Evolutionary conservation across 2,329 filamentous ascomycete species (phyloP).

Genomic region (Aspergillus puulaauensis): DNA sequence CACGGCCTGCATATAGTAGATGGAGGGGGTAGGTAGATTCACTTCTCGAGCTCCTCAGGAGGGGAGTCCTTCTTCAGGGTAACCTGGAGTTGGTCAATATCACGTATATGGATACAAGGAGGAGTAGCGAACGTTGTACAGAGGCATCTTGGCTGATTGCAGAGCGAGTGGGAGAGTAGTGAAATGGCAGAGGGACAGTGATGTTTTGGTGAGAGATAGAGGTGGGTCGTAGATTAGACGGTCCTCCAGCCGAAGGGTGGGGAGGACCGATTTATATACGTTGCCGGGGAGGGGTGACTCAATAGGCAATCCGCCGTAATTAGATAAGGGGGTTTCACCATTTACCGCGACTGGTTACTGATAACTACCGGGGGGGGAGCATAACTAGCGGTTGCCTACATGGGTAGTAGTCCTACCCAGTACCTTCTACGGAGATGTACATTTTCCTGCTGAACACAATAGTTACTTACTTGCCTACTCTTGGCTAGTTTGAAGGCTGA

Average conservation of each 20-base stretch:
- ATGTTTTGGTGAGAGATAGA: background rate
- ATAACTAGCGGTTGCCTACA: background rate
- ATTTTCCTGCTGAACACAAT: background rate
- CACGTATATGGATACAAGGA: background rate
- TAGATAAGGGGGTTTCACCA: slow-evolving; percentile 9
- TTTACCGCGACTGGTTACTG: background rate
- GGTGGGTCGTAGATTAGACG: background rate
- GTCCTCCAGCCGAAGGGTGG: slow-evolving; percentile 4
- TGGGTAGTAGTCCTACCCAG: background rate
- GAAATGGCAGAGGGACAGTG: background rate
- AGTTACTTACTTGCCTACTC: background rate
- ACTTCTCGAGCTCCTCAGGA: slow-evolving; percentile 67
- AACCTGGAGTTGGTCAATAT: slow-evolving; percentile 55
- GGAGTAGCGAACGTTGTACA: slow-evolving; percentile 36
- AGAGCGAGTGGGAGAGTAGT: background rate
- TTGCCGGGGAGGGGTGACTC: slow-evolving; percentile 10
- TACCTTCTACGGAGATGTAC: background rate
- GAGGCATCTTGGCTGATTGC: slow-evolving; percentile 31
- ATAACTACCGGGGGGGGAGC: background rate
- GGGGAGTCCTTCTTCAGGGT: slow-evolving; percentile 73
- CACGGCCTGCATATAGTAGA: background rate
- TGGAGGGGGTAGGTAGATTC: slow-evolving; percentile 27
- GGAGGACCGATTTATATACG: slow-evolving; percentile 7
- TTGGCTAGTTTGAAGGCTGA: background rate
- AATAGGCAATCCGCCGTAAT: slow-evolving; percentile 1